Conservation (phyloP, 345 rosid species). For the Turnera subulata region DNA sequence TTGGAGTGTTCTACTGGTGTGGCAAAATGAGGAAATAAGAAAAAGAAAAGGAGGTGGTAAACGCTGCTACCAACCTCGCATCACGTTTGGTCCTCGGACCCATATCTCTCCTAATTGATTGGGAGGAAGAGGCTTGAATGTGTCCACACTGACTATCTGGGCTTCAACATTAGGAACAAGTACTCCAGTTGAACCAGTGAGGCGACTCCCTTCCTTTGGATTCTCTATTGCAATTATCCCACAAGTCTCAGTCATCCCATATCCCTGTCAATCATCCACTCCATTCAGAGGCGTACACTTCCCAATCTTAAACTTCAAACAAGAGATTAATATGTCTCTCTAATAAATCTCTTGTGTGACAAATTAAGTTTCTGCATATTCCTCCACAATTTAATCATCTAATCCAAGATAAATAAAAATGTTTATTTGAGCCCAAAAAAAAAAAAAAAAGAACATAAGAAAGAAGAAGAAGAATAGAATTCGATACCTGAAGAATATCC, state of each 20-base stretch:
- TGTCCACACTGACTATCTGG: slow-evolving; percentile 56
- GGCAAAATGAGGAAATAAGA: too few species aligned
- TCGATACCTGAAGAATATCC: slow-evolving; percentile 48
- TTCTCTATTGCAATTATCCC: slow-evolving; percentile 60
- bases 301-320: slow-evolving; percentile 2
- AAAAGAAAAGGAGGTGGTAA: too few species aligned
- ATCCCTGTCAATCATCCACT: slow-evolving; percentile 48
- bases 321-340: too few species aligned
- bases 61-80: slow-evolving; percentile 79
- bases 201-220: slow-evolving; percentile 32
- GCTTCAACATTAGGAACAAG: slow-evolving; percentile 71
- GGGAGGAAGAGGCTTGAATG: slow-evolving; percentile 66
- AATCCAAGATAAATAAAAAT: too few species aligned
- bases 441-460: slow-evolving; percentile 1
- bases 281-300: too few species aligned
- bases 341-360: too few species aligned
- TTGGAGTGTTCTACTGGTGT: too few species aligned
- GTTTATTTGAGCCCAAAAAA: too few species aligned
- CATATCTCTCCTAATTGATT: slow-evolving; percentile 67
- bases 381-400: too few species aligned
- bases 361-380: too few species aligned
- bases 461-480: too few species aligned
- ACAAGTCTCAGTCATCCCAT: slow-evolving; percentile 88
- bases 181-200: slow-evolving; percentile 66
- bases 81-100: slow-evolving; percentile 86